Percentiles rank a stretch among this genome's conserved stretches.
Conservation (phyloP, 2,329 filamentous ascomycete species). For the Penicillium sp. region DNA sequence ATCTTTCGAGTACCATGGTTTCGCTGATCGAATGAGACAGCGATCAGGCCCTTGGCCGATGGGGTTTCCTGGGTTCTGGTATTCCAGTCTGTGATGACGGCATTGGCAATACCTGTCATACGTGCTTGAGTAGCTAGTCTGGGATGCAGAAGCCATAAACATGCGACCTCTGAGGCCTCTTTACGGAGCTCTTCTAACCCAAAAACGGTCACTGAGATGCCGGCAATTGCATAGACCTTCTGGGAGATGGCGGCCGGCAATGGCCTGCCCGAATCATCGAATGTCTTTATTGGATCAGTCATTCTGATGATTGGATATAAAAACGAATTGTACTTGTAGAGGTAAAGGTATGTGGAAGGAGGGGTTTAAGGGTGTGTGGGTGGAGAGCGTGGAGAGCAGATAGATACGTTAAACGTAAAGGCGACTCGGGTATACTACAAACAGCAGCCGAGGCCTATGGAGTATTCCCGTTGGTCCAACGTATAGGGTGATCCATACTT, state of each 20-base stretch:
- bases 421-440: conserved; percentile 17
- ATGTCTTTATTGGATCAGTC: conserved; percentile 38
- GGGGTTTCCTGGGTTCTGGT: conserved; percentile 36
- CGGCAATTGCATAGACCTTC: conserved; percentile 69
- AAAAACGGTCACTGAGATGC: conserved; percentile 75
- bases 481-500: too few relatives aligned
- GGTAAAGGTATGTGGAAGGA: neutral
- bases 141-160: conserved; percentile 89
- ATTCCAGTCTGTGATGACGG: conserved; percentile 69
- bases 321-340: neutral
- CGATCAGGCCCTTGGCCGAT: conserved; percentile 64
- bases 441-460: conserved; percentile 14
- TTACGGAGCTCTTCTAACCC: conserved; percentile 72
- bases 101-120: conserved; percentile 74
- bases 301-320: conserved; percentile 22
- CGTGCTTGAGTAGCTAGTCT: conserved; percentile 66
- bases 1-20: conserved; percentile 81
- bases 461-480: neutral
- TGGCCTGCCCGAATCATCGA: conserved; percentile 30
- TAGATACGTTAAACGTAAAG: neutral
- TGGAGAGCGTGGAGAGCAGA: neutral
- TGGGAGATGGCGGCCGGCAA: conserved; percentile 55
- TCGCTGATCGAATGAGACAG: conserved; percentile 83
- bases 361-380: neutral
- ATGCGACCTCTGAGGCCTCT: conserved; percentile 60